Evolutionary conservation across 2,329 filamentous ascomycete genomes (phyloP).

Genomic region (Aspergillus sp.): DNA sequence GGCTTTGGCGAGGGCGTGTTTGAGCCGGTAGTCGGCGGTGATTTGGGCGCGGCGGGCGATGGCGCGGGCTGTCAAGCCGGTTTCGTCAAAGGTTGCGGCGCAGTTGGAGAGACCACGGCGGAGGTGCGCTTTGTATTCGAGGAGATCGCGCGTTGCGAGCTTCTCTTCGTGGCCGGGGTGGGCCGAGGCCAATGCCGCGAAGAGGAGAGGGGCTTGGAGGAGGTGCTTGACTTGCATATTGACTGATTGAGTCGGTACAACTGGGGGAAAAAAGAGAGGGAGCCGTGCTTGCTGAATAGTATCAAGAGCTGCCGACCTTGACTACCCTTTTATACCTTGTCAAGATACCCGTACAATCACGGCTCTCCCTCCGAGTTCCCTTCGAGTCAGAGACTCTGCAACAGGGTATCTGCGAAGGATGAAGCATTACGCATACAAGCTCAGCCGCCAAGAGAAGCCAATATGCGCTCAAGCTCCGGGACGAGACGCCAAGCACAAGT

Average conservation of each 20-base stretch:
- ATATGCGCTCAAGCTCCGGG: neutral
- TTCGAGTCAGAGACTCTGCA: too few relatives aligned
- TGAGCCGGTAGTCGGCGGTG: constrained; percentile 20
- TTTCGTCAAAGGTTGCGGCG: constrained; percentile 24
- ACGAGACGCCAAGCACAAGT: neutral
- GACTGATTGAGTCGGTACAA: neutral
- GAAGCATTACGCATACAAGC: neutral
- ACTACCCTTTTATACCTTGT: neutral
- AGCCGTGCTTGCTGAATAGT: neutral
- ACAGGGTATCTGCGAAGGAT: neutral
- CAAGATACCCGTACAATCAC: neutral
- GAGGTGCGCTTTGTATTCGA: constrained; percentile 24
- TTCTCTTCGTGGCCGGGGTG: constrained; percentile 13
- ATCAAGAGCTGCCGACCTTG: neutral
- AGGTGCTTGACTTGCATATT: constrained; percentile 2
- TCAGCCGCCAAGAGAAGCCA: neutral
- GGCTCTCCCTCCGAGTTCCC: neutral
- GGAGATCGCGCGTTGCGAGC: constrained; percentile 17
- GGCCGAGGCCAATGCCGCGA: neutral
- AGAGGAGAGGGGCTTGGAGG: neutral
- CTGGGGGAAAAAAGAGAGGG: neutral
- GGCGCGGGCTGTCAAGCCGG: constrained; percentile 29
- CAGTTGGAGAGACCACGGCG: constrained; percentile 29
- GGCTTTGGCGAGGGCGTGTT: constrained; percentile 13
- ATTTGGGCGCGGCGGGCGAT: constrained; percentile 29